Conservation (phyloP, 108 stramenopile genomes). For the Cyclostephanos tholiformis region DNA sequence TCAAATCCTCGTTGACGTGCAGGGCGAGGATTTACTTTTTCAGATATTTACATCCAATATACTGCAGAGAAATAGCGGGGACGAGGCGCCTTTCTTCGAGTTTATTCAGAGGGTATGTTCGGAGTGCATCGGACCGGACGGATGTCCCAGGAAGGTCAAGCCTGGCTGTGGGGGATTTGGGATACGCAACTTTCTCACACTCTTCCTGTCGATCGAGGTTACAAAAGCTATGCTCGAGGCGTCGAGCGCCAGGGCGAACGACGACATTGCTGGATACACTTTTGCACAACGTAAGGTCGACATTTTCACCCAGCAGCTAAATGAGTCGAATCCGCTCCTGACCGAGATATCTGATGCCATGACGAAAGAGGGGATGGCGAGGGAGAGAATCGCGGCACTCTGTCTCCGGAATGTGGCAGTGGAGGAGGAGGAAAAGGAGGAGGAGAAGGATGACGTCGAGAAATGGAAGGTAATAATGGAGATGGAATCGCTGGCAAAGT, state of each 20-base stretch:
- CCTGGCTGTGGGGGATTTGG: slow-evolving; percentile 91
- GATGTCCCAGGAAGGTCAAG: slow-evolving; percentile 64
- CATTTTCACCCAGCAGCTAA: slow-evolving; percentile 79
- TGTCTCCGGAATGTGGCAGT: slow-evolving; percentile 11
- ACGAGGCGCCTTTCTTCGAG: slow-evolving; percentile 90
- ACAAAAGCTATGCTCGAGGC: slow-evolving; percentile 81
- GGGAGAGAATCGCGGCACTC: slow-evolving; percentile 20
- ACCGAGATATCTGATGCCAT: slow-evolving; percentile 88
- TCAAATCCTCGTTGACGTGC: slow-evolving; percentile 87
- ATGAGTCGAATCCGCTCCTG: slow-evolving; percentile 88
- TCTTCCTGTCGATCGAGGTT: slow-evolving; percentile 89
- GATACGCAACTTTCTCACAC: slow-evolving; percentile 89
- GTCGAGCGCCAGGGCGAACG: slow-evolving; percentile 52
- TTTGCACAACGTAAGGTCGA: slow-evolving; percentile 61
- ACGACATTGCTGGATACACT: slow-evolving; percentile 27
- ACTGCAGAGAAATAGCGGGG: slow-evolving; percentile 63
- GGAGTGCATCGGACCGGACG: slow-evolving; percentile 60
- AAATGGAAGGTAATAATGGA: slow-evolving; percentile 46
- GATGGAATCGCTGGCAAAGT: slow-evolving; percentile 49
- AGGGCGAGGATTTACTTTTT: slow-evolving; percentile 82
- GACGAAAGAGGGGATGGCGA: slow-evolving; percentile 71
- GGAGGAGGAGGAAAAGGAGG: slow-evolving; percentile 11
- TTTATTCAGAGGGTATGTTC: slow-evolving; percentile 91
- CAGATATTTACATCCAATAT: slow-evolving; percentile 91
- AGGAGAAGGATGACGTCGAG: slow-evolving; percentile 26